These are phyloP conservation scores for Fremontodendron californicum DNA, from an alignment of 345 rosid genomes.

Conservation along the genomic window DNA sequence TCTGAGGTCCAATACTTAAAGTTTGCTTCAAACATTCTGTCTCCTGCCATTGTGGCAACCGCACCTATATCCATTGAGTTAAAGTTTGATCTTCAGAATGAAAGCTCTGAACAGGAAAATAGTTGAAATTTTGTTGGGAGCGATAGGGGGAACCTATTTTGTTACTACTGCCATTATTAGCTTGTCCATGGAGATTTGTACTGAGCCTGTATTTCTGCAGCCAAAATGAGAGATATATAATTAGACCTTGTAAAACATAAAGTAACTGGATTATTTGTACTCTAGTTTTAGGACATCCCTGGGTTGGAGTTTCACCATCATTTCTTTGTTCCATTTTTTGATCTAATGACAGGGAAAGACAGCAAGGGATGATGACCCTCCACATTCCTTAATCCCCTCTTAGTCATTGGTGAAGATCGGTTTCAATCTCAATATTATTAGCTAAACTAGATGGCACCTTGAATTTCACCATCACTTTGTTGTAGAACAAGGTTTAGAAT, in stretches of 20 bases:
- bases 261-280: background rate
- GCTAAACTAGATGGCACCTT: background rate
- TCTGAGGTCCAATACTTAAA: slow-evolving; percentile 52
- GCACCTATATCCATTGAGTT: slow-evolving; percentile 36
- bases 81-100: background rate
- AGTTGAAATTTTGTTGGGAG: background rate
- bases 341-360: background rate
- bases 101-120: background rate
- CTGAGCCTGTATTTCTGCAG: slow-evolving; percentile 85
- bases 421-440: background rate
- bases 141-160: slow-evolving; percentile 41
- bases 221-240: slow-evolving; percentile 10
- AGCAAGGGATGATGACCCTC: background rate
- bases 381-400: background rate
- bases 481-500: background rate
- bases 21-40: slow-evolving; percentile 52
- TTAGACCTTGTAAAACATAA: background rate
- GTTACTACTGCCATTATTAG: slow-evolving; percentile 50
- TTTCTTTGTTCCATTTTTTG: background rate
- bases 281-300: background rate
- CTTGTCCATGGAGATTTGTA: slow-evolving; percentile 81
- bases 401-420: background rate
- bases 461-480: background rate
- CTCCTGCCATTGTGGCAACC: slow-evolving; percentile 42
- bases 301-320: background rate